Conservation (phyloP, 2,329 filamentous ascomycete genomes). For the Tolypocladium guangdongense region DNA sequence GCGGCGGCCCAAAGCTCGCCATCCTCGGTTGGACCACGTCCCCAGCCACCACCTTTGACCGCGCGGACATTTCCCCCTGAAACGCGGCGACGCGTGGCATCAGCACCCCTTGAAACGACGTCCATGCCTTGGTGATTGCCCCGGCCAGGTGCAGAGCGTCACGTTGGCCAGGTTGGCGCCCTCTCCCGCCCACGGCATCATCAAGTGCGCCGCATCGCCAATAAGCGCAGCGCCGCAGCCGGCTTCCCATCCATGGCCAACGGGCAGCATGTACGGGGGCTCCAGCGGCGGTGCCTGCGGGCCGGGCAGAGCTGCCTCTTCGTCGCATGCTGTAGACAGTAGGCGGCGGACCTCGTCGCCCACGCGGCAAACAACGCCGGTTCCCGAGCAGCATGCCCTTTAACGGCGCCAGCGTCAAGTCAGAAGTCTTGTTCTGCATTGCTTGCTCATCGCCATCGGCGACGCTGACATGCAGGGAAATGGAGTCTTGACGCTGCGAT, state of each 20-base stretch:
- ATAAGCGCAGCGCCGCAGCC: slow-evolving; percentile 34
- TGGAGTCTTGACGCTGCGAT: slow-evolving; percentile 17
- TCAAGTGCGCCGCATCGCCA: slow-evolving; percentile 44
- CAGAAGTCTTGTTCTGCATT: slow-evolving; percentile 1
- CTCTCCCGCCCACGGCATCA: slow-evolving; percentile 39
- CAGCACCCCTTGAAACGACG: slow-evolving; percentile 8
- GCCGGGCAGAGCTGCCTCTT: slow-evolving; percentile 8
- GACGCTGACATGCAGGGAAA: slow-evolving; percentile 18
- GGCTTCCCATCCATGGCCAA: slow-evolving; percentile 29
- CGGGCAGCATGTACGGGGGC: slow-evolving; percentile 28
- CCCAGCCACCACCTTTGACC: slow-evolving; percentile 2
- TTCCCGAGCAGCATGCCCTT: slow-evolving; percentile 12
- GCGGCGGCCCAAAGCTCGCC: neutral
- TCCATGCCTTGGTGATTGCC: neutral
- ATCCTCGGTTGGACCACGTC: slow-evolving; percentile 4
- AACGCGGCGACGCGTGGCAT: slow-evolving; percentile 4
- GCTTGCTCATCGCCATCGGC: slow-evolving; percentile 13
- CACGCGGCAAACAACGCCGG: slow-evolving; percentile 13
- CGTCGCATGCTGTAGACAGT: slow-evolving; percentile 14
- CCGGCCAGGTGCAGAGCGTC: slow-evolving; percentile 34
- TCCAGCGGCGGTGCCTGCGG: slow-evolving; percentile 9
- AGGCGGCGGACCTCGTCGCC: slow-evolving; percentile 15
- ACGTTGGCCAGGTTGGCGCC: slow-evolving; percentile 40
- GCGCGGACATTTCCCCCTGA: slow-evolving; percentile 1
- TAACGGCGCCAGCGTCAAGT: slow-evolving; percentile 6